Percentiles rank a stretch among this genome's conserved stretches.
These are phyloP conservation scores for Thymus mandschuricus DNA, from an alignment of 257 asterid genomes.

Conservation along the genomic window DNA sequence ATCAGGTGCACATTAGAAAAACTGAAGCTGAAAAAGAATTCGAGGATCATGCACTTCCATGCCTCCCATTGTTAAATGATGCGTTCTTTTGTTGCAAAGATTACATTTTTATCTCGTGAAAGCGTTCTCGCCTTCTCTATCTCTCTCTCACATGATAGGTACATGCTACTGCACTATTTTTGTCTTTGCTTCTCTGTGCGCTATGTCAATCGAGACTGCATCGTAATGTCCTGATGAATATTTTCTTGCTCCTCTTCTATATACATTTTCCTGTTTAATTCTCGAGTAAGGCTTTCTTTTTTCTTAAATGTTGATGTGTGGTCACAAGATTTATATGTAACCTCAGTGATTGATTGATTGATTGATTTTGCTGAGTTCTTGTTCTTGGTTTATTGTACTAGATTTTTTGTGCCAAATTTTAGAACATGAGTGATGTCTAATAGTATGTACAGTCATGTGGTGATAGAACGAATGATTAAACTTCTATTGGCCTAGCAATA, in stretches of 20 bases:
- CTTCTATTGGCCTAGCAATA: too few species aligned
- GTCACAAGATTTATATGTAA: not conserved
- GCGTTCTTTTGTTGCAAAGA: slow-evolving; percentile 25
- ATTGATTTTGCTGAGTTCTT: not conserved
- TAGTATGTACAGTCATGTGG: too few species aligned
- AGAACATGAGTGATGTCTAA: too few species aligned
- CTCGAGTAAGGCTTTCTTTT: not conserved
- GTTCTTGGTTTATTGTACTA: not conserved
- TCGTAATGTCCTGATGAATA: slow-evolving; percentile 21
- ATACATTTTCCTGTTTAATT: not conserved
- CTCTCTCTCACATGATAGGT: slow-evolving; percentile 6
- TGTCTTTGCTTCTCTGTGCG: slow-evolving; percentile 22
- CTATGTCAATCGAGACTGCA: slow-evolving; percentile 17
- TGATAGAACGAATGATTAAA: too few species aligned
- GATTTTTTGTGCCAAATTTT: too few species aligned
- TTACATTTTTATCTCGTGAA: slow-evolving; percentile 12
- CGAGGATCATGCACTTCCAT: slow-evolving; percentile 18
- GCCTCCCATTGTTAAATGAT: slow-evolving; percentile 29
- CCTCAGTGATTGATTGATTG: not conserved
- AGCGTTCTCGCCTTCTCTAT: not conserved
- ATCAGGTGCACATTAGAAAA: slow-evolving; percentile 11
- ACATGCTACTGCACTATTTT: slow-evolving; percentile 26
- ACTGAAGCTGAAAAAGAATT: slow-evolving; percentile 9
- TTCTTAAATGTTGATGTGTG: not conserved
- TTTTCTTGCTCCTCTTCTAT: slow-evolving; percentile 11